These are phyloP conservation scores for Fusarium penzigii DNA, from an alignment of 2,329 filamentous ascomycete species.

Conservation along the genomic window DNA sequence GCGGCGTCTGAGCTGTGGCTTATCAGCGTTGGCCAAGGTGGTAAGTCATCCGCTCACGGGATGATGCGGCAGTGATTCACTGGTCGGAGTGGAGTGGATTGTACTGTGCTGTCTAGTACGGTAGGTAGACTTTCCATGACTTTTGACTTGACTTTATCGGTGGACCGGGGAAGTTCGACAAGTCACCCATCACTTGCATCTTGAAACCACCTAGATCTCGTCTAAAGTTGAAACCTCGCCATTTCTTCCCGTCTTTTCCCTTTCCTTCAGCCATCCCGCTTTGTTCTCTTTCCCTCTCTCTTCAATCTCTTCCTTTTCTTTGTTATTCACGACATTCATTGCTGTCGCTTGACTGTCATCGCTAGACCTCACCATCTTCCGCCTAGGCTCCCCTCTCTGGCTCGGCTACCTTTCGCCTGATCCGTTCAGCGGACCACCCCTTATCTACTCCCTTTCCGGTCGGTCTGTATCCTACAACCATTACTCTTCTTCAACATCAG, in stretches of 20 bases:
- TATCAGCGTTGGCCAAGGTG: constrained; percentile 21
- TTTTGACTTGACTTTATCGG: constrained; percentile 2
- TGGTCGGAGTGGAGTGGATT: constrained; percentile 6
- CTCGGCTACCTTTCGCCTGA: too few species aligned
- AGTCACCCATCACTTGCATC: constrained; percentile 25
- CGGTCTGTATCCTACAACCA: constrained; percentile 6
- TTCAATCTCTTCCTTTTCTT: constrained; percentile 4
- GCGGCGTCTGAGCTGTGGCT: constrained; percentile 23
- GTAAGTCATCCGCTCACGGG: constrained; percentile 29
- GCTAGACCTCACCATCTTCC: too few species aligned
- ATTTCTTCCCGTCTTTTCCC: constrained; percentile 11
- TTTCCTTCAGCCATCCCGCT: constrained; percentile 4
- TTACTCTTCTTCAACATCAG: background rate
- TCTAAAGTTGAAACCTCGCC: constrained; percentile 11
- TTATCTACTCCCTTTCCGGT: constrained; percentile 20
- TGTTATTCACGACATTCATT: constrained; percentile 3
- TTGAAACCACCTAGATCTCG: constrained; percentile 21
- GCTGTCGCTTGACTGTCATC: too few species aligned
- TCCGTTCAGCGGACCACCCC: constrained; percentile 6
- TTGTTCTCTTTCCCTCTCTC: constrained; percentile 2
- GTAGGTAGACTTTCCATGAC: too few species aligned
- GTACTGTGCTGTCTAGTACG: too few species aligned
- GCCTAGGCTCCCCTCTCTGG: too few species aligned
- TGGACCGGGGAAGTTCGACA: constrained; percentile 19
- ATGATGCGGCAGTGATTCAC: constrained; percentile 35